These are phyloP conservation scores for Kluyveromyces sp. DNA, from an alignment of 1,139 yeast species.

Conservation along the genomic window DNA sequence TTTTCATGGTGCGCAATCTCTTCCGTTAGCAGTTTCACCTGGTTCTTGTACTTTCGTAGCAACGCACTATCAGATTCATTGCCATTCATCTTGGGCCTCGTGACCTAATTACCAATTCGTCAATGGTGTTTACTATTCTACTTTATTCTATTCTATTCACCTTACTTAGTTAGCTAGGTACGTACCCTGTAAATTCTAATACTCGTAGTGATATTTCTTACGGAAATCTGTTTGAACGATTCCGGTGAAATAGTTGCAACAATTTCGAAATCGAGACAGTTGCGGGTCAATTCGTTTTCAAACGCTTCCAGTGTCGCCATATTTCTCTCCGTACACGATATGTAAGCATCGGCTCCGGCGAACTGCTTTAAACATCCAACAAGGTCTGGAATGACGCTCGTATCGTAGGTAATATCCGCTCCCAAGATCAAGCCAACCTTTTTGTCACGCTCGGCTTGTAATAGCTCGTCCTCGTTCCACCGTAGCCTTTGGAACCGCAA, in stretches of 20 bases:
- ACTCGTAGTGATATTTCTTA: background rate
- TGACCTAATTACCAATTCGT: background rate
- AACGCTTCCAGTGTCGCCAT: conserved; percentile 2
- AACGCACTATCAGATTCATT: background rate
- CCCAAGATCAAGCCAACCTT: conserved; percentile 51
- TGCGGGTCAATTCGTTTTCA: background rate
- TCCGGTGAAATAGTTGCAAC: background rate
- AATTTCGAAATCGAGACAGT: background rate
- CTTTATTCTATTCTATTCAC: background rate
- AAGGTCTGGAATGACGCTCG: conserved; percentile 49
- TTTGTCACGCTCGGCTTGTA: conserved; percentile 19
- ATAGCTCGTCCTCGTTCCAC: conserved; percentile 45
- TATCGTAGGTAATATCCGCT: conserved; percentile 84
- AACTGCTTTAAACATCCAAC: conserved; percentile 40
- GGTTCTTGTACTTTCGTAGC: conserved; percentile 5
- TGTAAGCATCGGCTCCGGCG: background rate
- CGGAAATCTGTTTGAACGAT: conserved; percentile 1
- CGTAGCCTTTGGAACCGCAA: conserved; percentile 41
- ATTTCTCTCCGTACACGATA: conserved; percentile 4
- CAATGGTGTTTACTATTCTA: conserved; percentile 15
- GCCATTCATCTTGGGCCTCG: conserved; percentile 9
- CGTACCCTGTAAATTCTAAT: conserved; percentile 1
- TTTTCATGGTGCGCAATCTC: conserved; percentile 6
- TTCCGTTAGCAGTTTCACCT: conserved; percentile 3
- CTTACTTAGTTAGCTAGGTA: conserved; percentile 10